Conservation (phyloP, 805 yeast genomes). For the Candida awuae region DNA sequence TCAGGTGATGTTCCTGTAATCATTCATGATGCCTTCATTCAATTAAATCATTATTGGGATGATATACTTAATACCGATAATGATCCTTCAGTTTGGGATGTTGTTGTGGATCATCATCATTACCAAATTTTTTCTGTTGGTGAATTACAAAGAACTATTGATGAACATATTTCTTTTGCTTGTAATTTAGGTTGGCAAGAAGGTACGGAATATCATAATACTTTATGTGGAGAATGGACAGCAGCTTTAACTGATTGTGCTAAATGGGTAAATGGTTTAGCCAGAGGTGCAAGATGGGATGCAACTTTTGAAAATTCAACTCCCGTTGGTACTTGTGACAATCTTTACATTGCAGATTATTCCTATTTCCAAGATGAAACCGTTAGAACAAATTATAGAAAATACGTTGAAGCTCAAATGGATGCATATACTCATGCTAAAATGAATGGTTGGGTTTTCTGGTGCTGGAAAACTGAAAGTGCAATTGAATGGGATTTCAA, state of each 20-base stretch:
- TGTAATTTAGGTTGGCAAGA: conserved; percentile 40
- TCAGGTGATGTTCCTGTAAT: conserved; percentile 36
- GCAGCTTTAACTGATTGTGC: conserved; percentile 93
- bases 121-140: conserved; percentile 73
- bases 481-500: conserved; percentile 82
- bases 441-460: conserved; percentile 82
- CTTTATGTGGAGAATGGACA: conserved; percentile 79
- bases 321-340: conserved; percentile 56
- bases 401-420: conserved; percentile 80
- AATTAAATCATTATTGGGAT: conserved; percentile 55
- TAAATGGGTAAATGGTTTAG: conserved; percentile 81
- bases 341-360: conserved; percentile 34
- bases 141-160: conserved; percentile 51
- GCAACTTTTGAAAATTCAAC: conserved; percentile 38
- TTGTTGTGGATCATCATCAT: conserved; percentile 81
- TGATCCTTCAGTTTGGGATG: conserved; percentile 40
- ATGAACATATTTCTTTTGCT: conserved; percentile 51
- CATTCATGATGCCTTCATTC: conserved; percentile 69
- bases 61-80: conserved; percentile 36
- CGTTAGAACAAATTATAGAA: conserved; percentile 51
- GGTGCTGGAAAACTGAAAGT: conserved; percentile 88
- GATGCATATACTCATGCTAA: conserved; percentile 54
- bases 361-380: conserved; percentile 48
- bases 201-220: conserved; percentile 56
- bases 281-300: conserved; percentile 74